Conservation (phyloP, 192 early-diverging fungal species). For the Coemansia sp. region DNA sequence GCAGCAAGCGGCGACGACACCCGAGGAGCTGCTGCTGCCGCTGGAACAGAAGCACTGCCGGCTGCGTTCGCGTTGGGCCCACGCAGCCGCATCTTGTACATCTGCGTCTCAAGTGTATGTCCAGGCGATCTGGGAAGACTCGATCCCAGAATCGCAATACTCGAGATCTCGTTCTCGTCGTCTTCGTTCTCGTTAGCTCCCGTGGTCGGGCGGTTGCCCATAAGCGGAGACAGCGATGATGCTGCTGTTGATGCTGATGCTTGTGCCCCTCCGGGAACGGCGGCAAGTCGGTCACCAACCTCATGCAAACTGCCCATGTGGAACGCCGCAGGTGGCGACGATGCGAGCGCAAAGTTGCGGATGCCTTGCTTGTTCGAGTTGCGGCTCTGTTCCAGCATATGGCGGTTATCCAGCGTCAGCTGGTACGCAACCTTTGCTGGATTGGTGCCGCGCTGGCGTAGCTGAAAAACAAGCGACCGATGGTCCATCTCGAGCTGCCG, state of each 20-base stretch:
- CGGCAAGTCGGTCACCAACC: neutral
- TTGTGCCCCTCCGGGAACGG: neutral
- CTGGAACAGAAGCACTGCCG: too few species aligned
- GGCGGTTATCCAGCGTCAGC: slow-evolving; percentile 81
- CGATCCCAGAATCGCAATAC: slow-evolving; percentile 50
- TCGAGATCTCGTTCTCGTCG: slow-evolving; percentile 24
- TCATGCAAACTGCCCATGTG: slow-evolving; percentile 21
- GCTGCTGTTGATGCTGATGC: neutral
- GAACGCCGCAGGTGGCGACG: slow-evolving; percentile 50
- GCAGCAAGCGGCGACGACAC: slow-evolving; percentile 42
- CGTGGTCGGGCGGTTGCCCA: neutral
- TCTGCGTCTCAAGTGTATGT: slow-evolving; percentile 45
- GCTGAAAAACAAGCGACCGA: slow-evolving; percentile 70
- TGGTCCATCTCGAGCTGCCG: slow-evolving; percentile 50
- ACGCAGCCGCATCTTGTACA: slow-evolving; percentile 52
- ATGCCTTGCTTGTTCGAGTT: slow-evolving; percentile 56
- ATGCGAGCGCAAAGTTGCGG: slow-evolving; percentile 55
- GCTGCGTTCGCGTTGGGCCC: slow-evolving; percentile 28
- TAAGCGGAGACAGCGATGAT: slow-evolving; percentile 7
- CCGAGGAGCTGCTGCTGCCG: slow-evolving; percentile 16
- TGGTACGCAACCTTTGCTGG: slow-evolving; percentile 97
- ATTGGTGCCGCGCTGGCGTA: slow-evolving; percentile 85
- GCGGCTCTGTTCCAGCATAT: slow-evolving; percentile 56
- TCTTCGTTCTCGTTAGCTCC: slow-evolving; percentile 17
- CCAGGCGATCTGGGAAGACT: slow-evolving; percentile 49